Evolutionary conservation across 768 basidiomycete species (phyloP).

Genomic region (Tylopilus subfusipes): DNA sequence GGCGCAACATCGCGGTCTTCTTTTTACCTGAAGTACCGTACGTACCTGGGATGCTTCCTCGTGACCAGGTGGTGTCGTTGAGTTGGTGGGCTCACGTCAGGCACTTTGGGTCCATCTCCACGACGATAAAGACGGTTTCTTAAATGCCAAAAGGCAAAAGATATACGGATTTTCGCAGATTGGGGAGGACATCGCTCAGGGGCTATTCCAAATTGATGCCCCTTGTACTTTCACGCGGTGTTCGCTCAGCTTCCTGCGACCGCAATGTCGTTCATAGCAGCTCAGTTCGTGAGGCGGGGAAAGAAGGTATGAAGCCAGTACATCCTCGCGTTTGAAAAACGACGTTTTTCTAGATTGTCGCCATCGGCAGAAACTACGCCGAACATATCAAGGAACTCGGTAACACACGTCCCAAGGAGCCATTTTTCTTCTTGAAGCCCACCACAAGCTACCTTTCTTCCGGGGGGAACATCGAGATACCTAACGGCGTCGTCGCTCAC

Average conservation of each 20-base stretch:
- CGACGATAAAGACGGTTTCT: too few species aligned
- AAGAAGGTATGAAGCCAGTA: constrained; percentile 37
- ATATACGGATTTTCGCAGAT: too few species aligned
- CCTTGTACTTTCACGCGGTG: not conserved
- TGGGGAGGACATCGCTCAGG: not conserved
- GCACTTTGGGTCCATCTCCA: too few species aligned
- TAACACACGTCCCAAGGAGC: constrained; percentile 83
- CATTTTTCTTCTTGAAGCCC: constrained; percentile 98
- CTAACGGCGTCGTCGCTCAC: constrained; percentile 76
- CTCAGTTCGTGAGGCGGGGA: constrained; percentile 43
- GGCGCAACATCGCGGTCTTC: too few species aligned
- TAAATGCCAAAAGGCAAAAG: not conserved
- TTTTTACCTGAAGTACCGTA: too few species aligned
- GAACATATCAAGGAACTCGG: constrained; percentile 91
- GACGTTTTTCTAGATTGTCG: constrained; percentile 63
- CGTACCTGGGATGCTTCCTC: too few species aligned
- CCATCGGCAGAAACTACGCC: constrained; percentile 92
- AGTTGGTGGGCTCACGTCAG: too few species aligned
- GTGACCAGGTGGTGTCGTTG: too few species aligned
- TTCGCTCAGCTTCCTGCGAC: not conserved
- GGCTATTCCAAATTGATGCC: not conserved
- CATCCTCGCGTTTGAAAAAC: not conserved
- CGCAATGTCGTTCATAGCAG: constrained; percentile 33
- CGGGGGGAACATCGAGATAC: constrained; percentile 83
- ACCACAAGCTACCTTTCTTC: constrained; percentile 81